Conservation (phyloP, 495 filamentous ascomycete genomes). For the Friedmanniomyces simplex region DNA sequence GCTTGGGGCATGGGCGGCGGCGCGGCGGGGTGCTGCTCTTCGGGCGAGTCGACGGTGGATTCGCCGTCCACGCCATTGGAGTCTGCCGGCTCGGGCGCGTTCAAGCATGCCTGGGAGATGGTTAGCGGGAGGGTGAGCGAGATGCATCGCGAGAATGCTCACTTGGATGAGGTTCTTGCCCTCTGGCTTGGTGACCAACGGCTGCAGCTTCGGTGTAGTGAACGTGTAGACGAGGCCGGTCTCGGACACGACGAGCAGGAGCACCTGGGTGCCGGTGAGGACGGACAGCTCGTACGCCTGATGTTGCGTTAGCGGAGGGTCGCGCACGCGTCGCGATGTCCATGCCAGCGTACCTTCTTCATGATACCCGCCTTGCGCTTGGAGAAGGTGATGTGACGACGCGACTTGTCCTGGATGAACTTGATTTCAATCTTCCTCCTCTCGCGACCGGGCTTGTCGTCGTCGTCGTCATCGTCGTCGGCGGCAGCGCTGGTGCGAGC, state of each 20-base stretch:
- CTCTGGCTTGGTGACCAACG: constrained; percentile 96
- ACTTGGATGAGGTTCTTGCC: constrained; percentile 99
- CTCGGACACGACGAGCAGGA: constrained; percentile 95
- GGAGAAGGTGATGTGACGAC: constrained; percentile 98
- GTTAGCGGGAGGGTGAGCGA: constrained; percentile 4
- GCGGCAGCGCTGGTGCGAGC: constrained; percentile 61
- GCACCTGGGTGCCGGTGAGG: constrained; percentile 93
- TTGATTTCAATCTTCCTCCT: constrained; percentile 99
- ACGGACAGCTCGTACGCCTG: constrained; percentile 98
- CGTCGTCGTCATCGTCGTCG: constrained; percentile 90
- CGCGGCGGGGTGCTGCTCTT: constrained; percentile 30
- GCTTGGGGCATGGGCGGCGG: constrained; percentile 25
- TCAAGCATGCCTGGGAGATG: constrained; percentile 72
- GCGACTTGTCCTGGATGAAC: constrained; percentile 99
- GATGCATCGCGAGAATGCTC: constrained; percentile 24
- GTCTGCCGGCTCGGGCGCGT: constrained; percentile 89
- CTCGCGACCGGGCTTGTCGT: constrained; percentile 97
- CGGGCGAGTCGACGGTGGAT: constrained; percentile 32
- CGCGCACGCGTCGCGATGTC: neutral
- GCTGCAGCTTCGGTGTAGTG: constrained; percentile 97
- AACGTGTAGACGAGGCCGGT: constrained; percentile 99
- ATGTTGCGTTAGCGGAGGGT: constrained; percentile 26
- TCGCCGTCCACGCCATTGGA: constrained; percentile 81
- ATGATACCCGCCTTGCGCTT: constrained; percentile 99
- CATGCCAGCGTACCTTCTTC: constrained; percentile 76